These are phyloP conservation scores for Nakazawaea ishiwadae DNA, from an alignment of 805 yeast species.

Conservation along the genomic window DNA sequence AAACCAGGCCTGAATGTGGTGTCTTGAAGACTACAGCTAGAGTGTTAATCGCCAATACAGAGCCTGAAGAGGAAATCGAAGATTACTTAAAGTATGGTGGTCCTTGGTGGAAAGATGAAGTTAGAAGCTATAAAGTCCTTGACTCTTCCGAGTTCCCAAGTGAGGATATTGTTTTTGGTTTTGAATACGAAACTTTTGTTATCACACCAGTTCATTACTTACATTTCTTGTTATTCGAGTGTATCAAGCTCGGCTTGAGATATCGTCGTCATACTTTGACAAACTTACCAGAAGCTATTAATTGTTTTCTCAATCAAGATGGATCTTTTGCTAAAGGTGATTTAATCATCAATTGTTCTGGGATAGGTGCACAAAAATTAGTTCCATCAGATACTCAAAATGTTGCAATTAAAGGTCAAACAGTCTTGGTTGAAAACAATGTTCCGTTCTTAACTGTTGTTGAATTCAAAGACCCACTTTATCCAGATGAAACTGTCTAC, in stretches of 20 bases:
- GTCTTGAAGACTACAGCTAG: slow-evolving; percentile 25
- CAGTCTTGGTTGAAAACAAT: slow-evolving; percentile 45
- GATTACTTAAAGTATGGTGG: slow-evolving; percentile 14
- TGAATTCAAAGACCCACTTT: slow-evolving; percentile 20
- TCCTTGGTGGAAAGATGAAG: slow-evolving; percentile 49
- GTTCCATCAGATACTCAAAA: slow-evolving; percentile 35
- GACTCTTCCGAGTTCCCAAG: slow-evolving; percentile 32
- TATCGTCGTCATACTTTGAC: slow-evolving; percentile 36
- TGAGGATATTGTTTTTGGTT: slow-evolving; percentile 34
- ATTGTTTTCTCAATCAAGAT: slow-evolving; percentile 31
- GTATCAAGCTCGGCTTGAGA: slow-evolving; percentile 41
- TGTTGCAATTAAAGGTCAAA: slow-evolving; percentile 59
- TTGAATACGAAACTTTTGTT: slow-evolving; percentile 48
- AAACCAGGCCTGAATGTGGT: slow-evolving; percentile 47
- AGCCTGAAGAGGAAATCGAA: slow-evolving; percentile 9
- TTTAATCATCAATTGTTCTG: slow-evolving; percentile 55
- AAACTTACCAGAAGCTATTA: slow-evolving; percentile 43
- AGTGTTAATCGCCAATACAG: slow-evolving; percentile 17
- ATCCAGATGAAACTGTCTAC: slow-evolving; percentile 46
- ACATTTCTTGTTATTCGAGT: slow-evolving; percentile 43
- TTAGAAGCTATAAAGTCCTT: slow-evolving; percentile 34
- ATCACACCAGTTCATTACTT: slow-evolving; percentile 56
- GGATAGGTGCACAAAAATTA: slow-evolving; percentile 40
- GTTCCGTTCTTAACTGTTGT: slow-evolving; percentile 30
- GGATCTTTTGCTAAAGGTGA: slow-evolving; percentile 17